These are phyloP conservation scores for Eucalyptus dawsonii DNA, from an alignment of 345 rosid species.

Conservation along the genomic window DNA sequence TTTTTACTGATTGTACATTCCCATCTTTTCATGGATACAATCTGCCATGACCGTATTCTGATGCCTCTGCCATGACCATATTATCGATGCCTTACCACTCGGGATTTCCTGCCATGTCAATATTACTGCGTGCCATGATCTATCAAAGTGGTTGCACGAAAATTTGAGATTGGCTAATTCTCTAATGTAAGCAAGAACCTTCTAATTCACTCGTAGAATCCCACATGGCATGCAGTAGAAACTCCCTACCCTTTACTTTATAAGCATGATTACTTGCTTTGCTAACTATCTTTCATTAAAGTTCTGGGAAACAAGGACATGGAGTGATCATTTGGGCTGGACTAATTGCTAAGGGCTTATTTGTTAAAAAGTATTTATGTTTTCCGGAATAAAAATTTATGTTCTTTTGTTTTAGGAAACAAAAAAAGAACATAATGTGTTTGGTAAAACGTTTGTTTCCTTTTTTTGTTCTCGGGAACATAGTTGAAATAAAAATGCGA, in stretches of 20 bases:
- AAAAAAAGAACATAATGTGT: no score
- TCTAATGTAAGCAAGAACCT: neutral
- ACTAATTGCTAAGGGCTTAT: neutral
- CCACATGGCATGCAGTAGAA: neutral
- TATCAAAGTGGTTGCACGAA: neutral
- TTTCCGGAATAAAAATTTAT: no score
- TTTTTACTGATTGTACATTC: neutral
- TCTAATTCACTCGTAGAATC: neutral
- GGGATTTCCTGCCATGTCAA: neutral
- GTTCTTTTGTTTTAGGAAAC: no score
- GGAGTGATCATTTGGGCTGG: neutral
- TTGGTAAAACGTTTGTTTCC: rapidly evolving
- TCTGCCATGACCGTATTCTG: neutral
- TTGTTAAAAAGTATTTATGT: no score
- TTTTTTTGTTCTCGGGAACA: no score
- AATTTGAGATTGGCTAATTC: neutral
- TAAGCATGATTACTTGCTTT: neutral
- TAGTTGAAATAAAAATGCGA: no score
- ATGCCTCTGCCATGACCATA: no score
- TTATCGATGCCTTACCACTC: neutral
- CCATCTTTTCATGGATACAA: neutral
- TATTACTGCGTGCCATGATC: neutral
- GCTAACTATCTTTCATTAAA: neutral
- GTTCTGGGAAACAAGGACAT: neutral
- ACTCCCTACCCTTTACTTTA: neutral